Conservation (phyloP, 164 flowering plant genomes). For the Sedum album region DNA sequence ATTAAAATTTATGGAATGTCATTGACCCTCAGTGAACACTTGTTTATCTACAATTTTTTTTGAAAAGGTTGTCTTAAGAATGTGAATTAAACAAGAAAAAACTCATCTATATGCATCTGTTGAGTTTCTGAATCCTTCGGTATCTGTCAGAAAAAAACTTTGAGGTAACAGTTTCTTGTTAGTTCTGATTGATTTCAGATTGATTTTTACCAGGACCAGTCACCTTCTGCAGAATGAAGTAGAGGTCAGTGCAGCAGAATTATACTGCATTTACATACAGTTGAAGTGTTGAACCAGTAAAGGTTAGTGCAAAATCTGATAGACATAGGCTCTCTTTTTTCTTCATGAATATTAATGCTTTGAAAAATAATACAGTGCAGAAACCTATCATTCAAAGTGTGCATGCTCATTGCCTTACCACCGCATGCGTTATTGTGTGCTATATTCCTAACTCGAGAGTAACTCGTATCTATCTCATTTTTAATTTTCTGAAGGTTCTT, state of each 20-base stretch:
- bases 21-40: no score
- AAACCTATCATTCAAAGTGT: constrained; percentile 4
- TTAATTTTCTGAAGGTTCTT: neutral
- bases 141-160: neutral
- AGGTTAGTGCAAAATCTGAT: neutral
- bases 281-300: neutral
- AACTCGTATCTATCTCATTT: neutral
- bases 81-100: no score
- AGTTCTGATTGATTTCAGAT: neutral
- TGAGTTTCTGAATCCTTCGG: neutral
- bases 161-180: no score
- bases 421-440: neutral
- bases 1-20: no score
- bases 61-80: no score
- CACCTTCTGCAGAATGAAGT: neutral
- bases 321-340: neutral
- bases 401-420: neutral
- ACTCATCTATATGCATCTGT: no score
- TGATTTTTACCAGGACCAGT: neutral
- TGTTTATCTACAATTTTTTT: no score
- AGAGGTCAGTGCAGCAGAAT: no score
- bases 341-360: neutral
- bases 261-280: neutral
- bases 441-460: neutral
- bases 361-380: neutral